Evolutionary conservation across 345 rosid genomes (phyloP).

Genomic region (Eucalyptus microcorys): DNA sequence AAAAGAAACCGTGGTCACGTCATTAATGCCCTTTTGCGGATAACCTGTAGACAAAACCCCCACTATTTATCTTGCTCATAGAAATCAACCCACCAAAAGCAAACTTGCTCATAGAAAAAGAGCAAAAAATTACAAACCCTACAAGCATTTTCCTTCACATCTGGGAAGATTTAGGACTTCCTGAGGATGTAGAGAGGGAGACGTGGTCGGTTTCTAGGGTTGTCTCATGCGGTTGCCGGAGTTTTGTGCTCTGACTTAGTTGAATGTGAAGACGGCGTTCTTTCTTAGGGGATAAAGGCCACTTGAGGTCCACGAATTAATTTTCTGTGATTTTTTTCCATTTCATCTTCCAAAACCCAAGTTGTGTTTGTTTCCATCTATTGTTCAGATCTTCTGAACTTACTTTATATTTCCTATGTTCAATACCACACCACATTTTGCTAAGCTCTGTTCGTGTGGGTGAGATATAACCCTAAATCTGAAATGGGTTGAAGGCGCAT

Average conservation of each 20-base stretch:
- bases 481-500: background rate
- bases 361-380: background rate
- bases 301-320: background rate
- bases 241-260: background rate
- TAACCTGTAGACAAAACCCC: background rate
- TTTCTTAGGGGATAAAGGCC: background rate
- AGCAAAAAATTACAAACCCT: background rate
- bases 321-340: background rate
- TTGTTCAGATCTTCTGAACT: background rate
- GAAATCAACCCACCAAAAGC: background rate
- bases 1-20: background rate
- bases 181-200: background rate
- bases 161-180: background rate
- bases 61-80: background rate
- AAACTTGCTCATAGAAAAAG: background rate
- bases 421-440: background rate
- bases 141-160: background rate
- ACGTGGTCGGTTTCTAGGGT: background rate
- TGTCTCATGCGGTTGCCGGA: background rate
- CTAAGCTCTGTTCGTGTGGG: background rate
- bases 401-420: background rate
- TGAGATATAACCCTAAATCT: background rate
- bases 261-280: background rate
- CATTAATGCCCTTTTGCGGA: background rate
- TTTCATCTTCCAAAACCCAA: background rate